Conservation (phyloP, 805 yeast species). For the Saccharomyces kudriavzevii region DNA sequence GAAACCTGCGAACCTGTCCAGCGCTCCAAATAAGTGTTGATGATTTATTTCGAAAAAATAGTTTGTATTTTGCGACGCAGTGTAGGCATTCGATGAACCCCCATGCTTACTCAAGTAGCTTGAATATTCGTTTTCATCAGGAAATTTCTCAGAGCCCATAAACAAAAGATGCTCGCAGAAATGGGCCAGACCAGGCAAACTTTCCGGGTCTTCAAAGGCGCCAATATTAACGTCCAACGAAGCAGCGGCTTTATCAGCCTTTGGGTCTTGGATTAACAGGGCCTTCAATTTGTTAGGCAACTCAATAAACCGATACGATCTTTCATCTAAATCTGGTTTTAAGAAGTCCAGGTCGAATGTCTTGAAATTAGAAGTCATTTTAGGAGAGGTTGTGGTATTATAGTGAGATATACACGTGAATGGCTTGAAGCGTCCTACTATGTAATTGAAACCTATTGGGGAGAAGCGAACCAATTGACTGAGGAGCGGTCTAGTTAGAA, state of each 20-base stretch:
- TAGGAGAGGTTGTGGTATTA: background rate
- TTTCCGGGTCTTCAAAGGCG: constrained; percentile 57
- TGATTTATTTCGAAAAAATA: constrained; percentile 80
- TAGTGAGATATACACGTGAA: background rate
- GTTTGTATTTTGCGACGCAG: constrained; percentile 82
- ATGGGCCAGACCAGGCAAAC: constrained; percentile 70
- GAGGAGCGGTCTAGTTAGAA: background rate
- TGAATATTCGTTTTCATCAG: constrained; percentile 69
- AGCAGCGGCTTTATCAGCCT: constrained; percentile 70
- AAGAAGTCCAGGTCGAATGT: constrained; percentile 21
- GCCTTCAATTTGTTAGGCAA: constrained; percentile 52
- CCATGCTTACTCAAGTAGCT: constrained; percentile 74
- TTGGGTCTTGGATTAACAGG: constrained; percentile 57
- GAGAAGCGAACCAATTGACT: background rate
- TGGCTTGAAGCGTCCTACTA: background rate
- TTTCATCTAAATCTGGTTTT: constrained; percentile 54
- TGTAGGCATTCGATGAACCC: constrained; percentile 87
- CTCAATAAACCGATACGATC: constrained; percentile 60
- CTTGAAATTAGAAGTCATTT: constrained; percentile 7
- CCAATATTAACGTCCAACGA: constrained; percentile 75
- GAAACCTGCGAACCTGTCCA: constrained; percentile 89
- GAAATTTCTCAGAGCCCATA: constrained; percentile 75
- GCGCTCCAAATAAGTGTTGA: constrained; percentile 72
- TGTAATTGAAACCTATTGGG: background rate
- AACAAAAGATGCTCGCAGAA: constrained; percentile 67